These are phyloP conservation scores for Helianthus tuberosus DNA, from an alignment of 129 eudicot species.

Conservation along the genomic window DNA sequence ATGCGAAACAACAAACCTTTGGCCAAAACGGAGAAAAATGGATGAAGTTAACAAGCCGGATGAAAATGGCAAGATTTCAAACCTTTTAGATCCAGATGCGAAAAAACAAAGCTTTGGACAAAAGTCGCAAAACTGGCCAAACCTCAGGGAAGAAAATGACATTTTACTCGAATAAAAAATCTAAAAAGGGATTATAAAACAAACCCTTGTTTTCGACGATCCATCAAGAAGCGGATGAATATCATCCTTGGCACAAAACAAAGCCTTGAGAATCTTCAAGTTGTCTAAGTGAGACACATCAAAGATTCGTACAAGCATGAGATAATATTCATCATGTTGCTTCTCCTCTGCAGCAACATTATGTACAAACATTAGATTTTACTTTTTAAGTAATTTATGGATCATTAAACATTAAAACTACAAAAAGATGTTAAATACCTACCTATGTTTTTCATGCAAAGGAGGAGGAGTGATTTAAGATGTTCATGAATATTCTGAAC, in stretches of 20 bases:
- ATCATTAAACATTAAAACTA: constrained; percentile 12
- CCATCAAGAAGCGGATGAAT: constrained; percentile 66
- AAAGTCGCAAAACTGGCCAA: too few relatives aligned
- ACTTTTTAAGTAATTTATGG: not conserved
- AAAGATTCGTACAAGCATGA: constrained; percentile 61
- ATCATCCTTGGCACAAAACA: constrained; percentile 73
- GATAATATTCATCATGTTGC: constrained; percentile 69
- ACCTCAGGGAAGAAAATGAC: too few relatives aligned
- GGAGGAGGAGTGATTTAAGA: constrained; percentile 59
- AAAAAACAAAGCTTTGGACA: too few relatives aligned
- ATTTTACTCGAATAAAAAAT: not conserved
- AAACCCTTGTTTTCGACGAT: constrained; percentile 58
- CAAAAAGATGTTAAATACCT: not conserved
- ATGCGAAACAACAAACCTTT: too few relatives aligned
- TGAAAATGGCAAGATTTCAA: too few relatives aligned
- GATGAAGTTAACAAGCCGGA: too few relatives aligned
- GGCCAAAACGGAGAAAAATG: too few relatives aligned
- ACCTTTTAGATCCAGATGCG: too few relatives aligned
- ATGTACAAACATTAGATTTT: not conserved
- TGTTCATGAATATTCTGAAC: constrained; percentile 67
- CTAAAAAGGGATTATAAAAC: not conserved
- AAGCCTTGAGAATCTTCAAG: constrained; percentile 66
- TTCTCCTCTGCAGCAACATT: constrained; percentile 71
- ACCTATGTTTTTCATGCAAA: constrained; percentile 78
- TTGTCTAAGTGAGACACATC: constrained; percentile 71